These are phyloP conservation scores for Lichenothelia convexa DNA, from an alignment of 495 filamentous ascomycete genomes.

Conservation along the genomic window DNA sequence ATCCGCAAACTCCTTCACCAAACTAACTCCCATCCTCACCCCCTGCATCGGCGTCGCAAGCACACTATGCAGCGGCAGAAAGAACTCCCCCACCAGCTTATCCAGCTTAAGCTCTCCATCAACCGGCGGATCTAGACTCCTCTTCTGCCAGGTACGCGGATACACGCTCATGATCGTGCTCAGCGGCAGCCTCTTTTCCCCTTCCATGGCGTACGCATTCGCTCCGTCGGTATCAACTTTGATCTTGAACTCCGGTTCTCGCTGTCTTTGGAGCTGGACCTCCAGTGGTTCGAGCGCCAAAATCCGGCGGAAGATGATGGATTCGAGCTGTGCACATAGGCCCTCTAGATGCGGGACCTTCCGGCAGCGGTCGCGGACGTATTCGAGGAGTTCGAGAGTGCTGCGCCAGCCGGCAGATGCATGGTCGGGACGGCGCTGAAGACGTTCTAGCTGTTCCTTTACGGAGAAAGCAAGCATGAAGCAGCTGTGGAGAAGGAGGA, in stretches of 20 bases:
- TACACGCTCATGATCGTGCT: not conserved
- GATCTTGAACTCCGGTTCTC: too few species aligned
- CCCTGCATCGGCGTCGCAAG: slow-evolving; percentile 5
- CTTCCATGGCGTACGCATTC: slow-evolving; percentile 7
- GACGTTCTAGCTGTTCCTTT: slow-evolving; percentile 8
- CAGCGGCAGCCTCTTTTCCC: slow-evolving; percentile 1
- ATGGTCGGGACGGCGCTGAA: too few species aligned
- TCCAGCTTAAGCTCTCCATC: not conserved
- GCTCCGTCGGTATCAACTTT: too few species aligned
- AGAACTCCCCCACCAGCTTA: slow-evolving; percentile 1
- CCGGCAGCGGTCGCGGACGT: too few species aligned
- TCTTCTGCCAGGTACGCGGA: not conserved
- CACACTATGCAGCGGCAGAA: slow-evolving; percentile 6
- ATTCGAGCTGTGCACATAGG: too few species aligned
- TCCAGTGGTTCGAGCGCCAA: too few species aligned
- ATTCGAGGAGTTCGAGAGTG: too few species aligned
- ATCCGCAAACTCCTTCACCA: slow-evolving; percentile 9
- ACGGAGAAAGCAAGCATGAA: slow-evolving; percentile 11
- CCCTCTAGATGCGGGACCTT: too few species aligned
- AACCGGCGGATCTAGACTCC: not conserved
- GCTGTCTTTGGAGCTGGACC: too few species aligned
- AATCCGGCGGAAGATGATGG: slow-evolving; percentile 9
- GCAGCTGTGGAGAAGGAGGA: too few species aligned
- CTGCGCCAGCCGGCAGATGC: too few species aligned
- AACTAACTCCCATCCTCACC: slow-evolving; percentile 5